These are phyloP conservation scores for Penicillium verhagenii DNA, from an alignment of 495 filamentous ascomycete species.

Conservation along the genomic window DNA sequence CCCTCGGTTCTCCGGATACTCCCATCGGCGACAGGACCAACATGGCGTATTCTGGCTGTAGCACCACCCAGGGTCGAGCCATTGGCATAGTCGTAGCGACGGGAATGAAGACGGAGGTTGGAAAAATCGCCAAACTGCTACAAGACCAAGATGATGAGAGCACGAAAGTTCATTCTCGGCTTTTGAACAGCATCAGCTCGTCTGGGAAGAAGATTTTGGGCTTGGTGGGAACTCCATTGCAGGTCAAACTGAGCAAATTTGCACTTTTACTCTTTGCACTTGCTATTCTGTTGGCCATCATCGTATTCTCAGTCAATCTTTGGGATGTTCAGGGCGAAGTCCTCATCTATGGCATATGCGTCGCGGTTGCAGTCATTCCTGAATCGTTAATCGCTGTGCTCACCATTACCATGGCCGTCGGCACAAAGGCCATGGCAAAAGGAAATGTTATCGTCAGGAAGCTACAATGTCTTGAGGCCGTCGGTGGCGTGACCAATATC, in stretches of 20 bases:
- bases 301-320: slow-evolving; percentile 76
- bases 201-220: slow-evolving; percentile 60
- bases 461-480: slow-evolving; percentile 75
- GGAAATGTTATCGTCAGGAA: slow-evolving; percentile 79
- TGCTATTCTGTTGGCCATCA: slow-evolving; percentile 71
- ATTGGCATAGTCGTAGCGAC: slow-evolving; percentile 65
- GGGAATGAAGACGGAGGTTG: slow-evolving; percentile 81
- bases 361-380: slow-evolving; percentile 71
- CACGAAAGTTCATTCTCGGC: slow-evolving; percentile 62
- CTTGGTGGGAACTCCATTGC: slow-evolving; percentile 78
- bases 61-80: slow-evolving; percentile 66
- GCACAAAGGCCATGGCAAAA: slow-evolving; percentile 71
- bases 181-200: slow-evolving; percentile 56
- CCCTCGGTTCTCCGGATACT: slow-evolving; percentile 53
- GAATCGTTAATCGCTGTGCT: slow-evolving; percentile 72
- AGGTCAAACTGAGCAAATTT: slow-evolving; percentile 76
- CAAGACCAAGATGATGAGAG: slow-evolving; percentile 57
- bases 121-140: slow-evolving; percentile 68
- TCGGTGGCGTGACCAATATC: slow-evolving; percentile 84
- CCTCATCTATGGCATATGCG: slow-evolving; percentile 77
- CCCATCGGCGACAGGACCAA: slow-evolving; percentile 69
- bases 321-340: slow-evolving; percentile 71
- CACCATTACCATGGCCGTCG: slow-evolving; percentile 71
- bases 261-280: slow-evolving; percentile 73
- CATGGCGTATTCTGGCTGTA: slow-evolving; percentile 68